These are phyloP conservation scores for Mucor saturninus DNA, from an alignment of 371 early-diverging fungal species.

Conservation along the genomic window DNA sequence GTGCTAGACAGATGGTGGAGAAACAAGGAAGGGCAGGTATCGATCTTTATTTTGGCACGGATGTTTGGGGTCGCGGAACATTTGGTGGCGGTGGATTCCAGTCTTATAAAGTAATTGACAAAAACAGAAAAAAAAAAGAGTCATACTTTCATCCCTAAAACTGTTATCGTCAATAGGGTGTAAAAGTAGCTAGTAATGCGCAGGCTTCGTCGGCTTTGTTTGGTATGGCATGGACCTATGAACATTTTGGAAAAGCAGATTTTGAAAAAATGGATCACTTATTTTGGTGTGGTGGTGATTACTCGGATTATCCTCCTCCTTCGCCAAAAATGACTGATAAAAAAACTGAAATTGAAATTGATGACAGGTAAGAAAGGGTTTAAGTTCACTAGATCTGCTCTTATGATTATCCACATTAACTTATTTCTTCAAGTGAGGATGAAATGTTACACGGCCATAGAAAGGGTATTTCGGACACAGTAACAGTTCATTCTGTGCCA, in stretches of 20 bases:
- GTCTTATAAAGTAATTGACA: slow-evolving; percentile 29
- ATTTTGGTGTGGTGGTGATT: slow-evolving; percentile 57
- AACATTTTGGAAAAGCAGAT: slow-evolving; percentile 45
- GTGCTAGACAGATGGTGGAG: slow-evolving; percentile 39
- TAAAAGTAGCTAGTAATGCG: slow-evolving; percentile 46
- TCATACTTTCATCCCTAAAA: no score
- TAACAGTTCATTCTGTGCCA: slow-evolving; percentile 29
- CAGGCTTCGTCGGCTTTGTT: slow-evolving; percentile 61
- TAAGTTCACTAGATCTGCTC: neutral
- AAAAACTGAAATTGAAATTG: slow-evolving; percentile 7
- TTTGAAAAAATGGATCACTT: slow-evolving; percentile 56
- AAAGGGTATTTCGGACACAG: slow-evolving; percentile 26
- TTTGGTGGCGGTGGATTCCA: slow-evolving; percentile 68
- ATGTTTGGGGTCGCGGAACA: slow-evolving; percentile 70
- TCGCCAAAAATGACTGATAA: neutral
- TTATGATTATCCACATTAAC: neutral
- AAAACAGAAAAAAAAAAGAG: neutral
- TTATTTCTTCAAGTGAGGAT: slow-evolving; percentile 17
- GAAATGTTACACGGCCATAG: slow-evolving; percentile 14
- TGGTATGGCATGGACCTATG: slow-evolving; percentile 68
- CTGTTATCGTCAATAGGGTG: slow-evolving; percentile 24
- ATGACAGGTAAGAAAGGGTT: slow-evolving; percentile 13
- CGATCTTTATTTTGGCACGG: slow-evolving; percentile 67
- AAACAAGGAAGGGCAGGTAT: slow-evolving; percentile 27
- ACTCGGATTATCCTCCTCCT: slow-evolving; percentile 29